Evolutionary conservation across 345 rosid species (phyloP).

Genomic region (Cardamine occulta): DNA sequence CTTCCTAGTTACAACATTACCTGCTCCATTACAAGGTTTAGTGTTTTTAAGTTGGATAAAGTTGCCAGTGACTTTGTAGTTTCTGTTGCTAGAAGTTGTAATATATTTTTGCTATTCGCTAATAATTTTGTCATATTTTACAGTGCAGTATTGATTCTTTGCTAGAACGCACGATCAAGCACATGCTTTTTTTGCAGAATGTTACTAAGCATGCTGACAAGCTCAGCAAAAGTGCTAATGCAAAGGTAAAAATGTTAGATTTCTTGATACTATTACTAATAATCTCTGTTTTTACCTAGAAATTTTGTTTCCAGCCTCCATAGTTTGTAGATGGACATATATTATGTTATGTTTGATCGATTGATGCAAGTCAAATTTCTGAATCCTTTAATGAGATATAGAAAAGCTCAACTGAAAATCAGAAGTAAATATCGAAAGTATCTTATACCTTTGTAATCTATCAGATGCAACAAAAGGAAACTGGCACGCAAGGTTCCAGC

Average conservation of each 20-base stretch:
- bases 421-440: neutral
- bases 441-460: conserved; percentile 31
- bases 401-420: neutral
- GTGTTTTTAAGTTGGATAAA: conserved; percentile 11
- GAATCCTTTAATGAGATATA: neutral
- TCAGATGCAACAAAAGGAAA: conserved; percentile 71
- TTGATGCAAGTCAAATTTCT: neutral
- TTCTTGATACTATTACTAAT: neutral
- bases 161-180: conserved; percentile 94
- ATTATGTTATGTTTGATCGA: neutral
- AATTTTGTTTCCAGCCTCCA: no score
- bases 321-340: conserved; percentile 5
- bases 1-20: conserved; percentile 23
- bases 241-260: conserved; percentile 54
- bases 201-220: conserved; percentile 87
- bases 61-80: neutral
- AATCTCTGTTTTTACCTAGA: neutral
- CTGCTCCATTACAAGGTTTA: neutral
- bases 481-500: conserved; percentile 47
- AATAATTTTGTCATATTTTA: conserved; percentile 44
- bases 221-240: conserved; percentile 69
- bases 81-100: conserved; percentile 16
- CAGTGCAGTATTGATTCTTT: conserved; percentile 99
- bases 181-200: conserved; percentile 84
- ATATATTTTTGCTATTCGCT: no score